Conservation (phyloP, 2,329 filamentous ascomycete species). For the Cadophora gregata region DNA sequence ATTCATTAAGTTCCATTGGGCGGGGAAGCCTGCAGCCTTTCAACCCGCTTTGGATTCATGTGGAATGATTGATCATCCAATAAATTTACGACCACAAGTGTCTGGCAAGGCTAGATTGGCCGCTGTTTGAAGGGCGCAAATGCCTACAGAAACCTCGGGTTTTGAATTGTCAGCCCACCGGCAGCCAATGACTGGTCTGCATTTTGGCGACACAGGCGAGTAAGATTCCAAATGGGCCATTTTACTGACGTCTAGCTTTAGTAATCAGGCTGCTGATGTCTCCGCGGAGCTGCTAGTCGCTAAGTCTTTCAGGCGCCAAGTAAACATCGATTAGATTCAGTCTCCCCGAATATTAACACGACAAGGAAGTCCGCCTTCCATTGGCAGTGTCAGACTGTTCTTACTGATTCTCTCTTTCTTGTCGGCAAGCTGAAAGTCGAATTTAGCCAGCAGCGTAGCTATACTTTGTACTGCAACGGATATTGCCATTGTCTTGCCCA, state of each 20-base stretch:
- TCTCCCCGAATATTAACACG: conserved; percentile 28
- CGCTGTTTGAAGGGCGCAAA: conserved; percentile 10
- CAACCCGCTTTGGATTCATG: conserved; percentile 2
- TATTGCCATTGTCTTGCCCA: conserved; percentile 71
- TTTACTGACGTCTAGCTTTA: background rate
- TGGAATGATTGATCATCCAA: conserved; percentile 14
- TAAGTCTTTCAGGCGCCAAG: background rate
- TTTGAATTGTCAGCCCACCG: background rate
- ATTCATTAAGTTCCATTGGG: background rate
- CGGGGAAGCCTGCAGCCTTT: background rate
- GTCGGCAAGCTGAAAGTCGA: conserved; percentile 55
- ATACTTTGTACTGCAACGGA: conserved; percentile 62
- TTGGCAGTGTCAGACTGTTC: conserved; percentile 67
- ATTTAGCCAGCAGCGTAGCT: conserved; percentile 54
- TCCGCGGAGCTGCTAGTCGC: conserved; percentile 7
- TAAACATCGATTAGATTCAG: conserved; percentile 1
- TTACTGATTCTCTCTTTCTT: conserved; percentile 57
- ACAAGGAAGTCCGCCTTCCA: conserved; percentile 63
- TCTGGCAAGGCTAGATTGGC: conserved; percentile 6
- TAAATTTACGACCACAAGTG: background rate
- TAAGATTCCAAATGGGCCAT: background rate
- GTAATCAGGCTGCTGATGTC: background rate
- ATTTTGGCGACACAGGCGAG: background rate
- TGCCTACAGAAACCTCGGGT: conserved; percentile 9
- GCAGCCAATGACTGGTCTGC: background rate